These are phyloP conservation scores for Ceriops zippeliana DNA, from an alignment of 345 rosid genomes.

Conservation along the genomic window DNA sequence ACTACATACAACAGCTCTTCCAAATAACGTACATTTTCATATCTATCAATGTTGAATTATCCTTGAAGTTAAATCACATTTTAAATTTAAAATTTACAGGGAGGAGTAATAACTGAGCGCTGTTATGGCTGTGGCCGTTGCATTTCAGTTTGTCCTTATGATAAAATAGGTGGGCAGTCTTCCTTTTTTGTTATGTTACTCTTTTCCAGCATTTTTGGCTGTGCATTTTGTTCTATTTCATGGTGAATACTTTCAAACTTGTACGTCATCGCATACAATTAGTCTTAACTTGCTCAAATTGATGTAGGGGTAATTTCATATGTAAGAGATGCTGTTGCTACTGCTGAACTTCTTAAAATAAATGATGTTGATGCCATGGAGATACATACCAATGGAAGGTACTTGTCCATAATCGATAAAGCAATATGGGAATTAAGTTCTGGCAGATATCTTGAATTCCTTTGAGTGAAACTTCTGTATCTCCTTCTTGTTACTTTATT, in stretches of 20 bases:
- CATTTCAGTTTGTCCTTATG: conserved; percentile 56
- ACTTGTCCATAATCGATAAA: neutral
- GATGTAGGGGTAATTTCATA: conserved; percentile 40
- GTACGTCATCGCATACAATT: neutral
- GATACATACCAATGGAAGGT: conserved; percentile 65
- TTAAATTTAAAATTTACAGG: conserved; percentile 21
- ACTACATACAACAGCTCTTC: conserved; percentile 23
- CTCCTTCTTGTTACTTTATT: neutral
- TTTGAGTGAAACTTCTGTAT: neutral
- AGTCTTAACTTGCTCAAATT: neutral
- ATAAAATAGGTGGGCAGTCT: conserved; percentile 47
- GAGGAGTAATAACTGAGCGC: conserved; percentile 54
- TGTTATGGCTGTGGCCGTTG: conserved; percentile 67
- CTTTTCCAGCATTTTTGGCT: neutral
- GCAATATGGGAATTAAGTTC: neutral
- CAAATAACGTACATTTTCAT: neutral
- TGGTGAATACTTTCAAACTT: neutral
- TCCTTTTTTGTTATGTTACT: neutral
- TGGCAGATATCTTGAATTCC: neutral
- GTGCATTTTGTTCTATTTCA: neutral
- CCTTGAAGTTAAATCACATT: too few species aligned
- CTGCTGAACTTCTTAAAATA: conserved; percentile 45
- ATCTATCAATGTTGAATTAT: conserved; percentile 4
- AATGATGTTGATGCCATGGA: conserved; percentile 53
- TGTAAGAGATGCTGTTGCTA: conserved; percentile 44